Percentiles rank a stretch among this genome's conserved stretches.
Evolutionary conservation across 2,329 filamentous ascomycete species (phyloP).

Genomic region (Cordyceps cateniannulata): DNA sequence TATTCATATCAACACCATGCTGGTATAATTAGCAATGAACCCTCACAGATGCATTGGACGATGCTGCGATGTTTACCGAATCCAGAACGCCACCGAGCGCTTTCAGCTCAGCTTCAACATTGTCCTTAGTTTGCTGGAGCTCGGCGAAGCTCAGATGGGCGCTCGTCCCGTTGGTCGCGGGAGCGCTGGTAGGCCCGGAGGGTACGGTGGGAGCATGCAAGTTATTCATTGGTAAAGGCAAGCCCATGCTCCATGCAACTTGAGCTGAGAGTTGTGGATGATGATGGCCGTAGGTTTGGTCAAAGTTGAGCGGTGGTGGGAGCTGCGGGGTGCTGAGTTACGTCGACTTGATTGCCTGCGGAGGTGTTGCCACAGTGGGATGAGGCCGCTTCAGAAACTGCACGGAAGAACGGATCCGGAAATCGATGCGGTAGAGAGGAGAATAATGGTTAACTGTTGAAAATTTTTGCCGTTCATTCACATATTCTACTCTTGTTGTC

Average conservation of each 20-base stretch:
- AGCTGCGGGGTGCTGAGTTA: conserved; percentile 8
- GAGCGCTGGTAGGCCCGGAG: conserved; percentile 67
- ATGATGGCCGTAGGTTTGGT: not conserved
- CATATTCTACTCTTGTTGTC: no score
- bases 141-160: conserved; percentile 65
- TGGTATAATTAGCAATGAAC: conserved; percentile 31
- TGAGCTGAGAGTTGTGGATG: not conserved
- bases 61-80: conserved; percentile 54
- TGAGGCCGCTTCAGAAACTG: not conserved
- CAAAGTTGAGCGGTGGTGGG: not conserved
- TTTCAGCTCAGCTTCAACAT: conserved; percentile 78
- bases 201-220: conserved; percentile 54
- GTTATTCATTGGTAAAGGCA: conserved; percentile 39
- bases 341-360: not conserved
- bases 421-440: not conserved
- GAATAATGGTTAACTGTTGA: not conserved
- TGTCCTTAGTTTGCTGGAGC: conserved; percentile 77
- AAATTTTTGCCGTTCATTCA: not conserved
- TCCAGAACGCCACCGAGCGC: conserved; percentile 81
- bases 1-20: conserved; percentile 93
- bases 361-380: not conserved
- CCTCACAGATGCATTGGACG: not conserved
- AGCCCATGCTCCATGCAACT: not conserved
- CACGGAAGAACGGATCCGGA: not conserved
- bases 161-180: conserved; percentile 53